phyloP scores from a whole-genome alignment of 2,329 filamentous ascomycete species.

The Orbilia quercus region DNA sequence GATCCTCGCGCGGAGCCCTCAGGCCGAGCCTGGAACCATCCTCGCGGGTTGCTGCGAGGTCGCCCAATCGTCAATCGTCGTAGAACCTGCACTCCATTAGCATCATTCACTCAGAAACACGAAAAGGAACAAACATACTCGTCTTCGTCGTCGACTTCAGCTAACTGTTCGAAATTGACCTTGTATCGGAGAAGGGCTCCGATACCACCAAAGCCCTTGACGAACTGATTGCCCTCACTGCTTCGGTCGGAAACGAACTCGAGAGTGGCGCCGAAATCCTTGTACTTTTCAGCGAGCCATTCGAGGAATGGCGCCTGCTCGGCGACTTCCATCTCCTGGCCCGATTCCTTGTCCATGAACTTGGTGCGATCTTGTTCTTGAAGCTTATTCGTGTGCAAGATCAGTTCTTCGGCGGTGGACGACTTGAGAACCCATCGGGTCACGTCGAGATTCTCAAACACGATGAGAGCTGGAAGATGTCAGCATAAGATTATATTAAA shows the following conservation, averaged over 20 bases:
- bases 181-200: slow-evolving; percentile 98
- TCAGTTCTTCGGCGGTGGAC: slow-evolving; percentile 75
- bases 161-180: slow-evolving; percentile 99
- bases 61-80: slow-evolving; percentile 60
- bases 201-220: slow-evolving; percentile 99
- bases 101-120: background rate
- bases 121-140: slow-evolving; percentile 72
- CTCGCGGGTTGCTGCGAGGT: slow-evolving; percentile 60
- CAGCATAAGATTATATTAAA: background rate
- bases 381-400: slow-evolving; percentile 88
- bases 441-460: slow-evolving; percentile 96
- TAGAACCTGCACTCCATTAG: slow-evolving; percentile 49
- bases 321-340: slow-evolving; percentile 95
- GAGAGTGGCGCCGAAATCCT: slow-evolving; percentile 92
- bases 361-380: slow-evolving; percentile 82
- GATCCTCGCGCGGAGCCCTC: slow-evolving; percentile 60
- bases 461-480: slow-evolving; percentile 73
- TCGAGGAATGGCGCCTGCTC: slow-evolving; percentile 94
- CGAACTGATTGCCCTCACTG: slow-evolving; percentile 98
- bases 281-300: slow-evolving; percentile 98
- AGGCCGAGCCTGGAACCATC: slow-evolving; percentile 60
- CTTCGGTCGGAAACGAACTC: slow-evolving; percentile 98
- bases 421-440: slow-evolving; percentile 91
- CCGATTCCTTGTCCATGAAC: slow-evolving; percentile 95
- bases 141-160: slow-evolving; percentile 88